A percentile compares a stretch with the other conserved stretches of the same genome.
Conservation (phyloP, 2,329 filamentous ascomycete genomes). For the Aspergillus sp. region DNA sequence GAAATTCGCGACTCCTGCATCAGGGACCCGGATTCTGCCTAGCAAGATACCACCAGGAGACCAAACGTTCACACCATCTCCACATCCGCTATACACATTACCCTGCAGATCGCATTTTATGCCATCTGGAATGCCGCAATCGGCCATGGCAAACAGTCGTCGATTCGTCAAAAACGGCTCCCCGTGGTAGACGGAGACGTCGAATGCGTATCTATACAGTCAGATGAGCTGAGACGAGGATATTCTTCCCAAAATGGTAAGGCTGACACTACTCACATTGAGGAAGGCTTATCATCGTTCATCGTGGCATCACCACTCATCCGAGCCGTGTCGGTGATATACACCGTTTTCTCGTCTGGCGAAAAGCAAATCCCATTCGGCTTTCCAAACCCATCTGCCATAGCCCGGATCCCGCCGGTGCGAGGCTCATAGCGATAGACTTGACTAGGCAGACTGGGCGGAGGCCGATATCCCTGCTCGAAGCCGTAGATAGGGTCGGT, state of each 20-base stretch:
- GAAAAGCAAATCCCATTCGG: constrained; percentile 41
- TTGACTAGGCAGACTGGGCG: constrained; percentile 30
- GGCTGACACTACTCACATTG: constrained; percentile 21
- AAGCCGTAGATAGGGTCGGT: constrained; percentile 36
- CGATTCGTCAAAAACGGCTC: constrained; percentile 45
- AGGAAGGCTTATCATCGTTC: constrained; percentile 13
- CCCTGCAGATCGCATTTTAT: constrained; percentile 50
- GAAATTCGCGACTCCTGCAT: constrained; percentile 46
- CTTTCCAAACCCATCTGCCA: constrained; percentile 34
- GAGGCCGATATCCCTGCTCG: constrained; percentile 27
- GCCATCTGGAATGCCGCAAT: constrained; percentile 42
- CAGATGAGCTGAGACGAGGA: too few species aligned
- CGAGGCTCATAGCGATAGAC: constrained; percentile 37
- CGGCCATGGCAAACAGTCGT: constrained; percentile 49
- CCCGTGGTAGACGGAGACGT: constrained; percentile 32
- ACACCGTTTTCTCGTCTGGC: constrained; percentile 33
- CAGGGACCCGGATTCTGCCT: constrained; percentile 51
- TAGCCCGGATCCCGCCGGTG: constrained; percentile 30
- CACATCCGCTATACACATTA: constrained; percentile 54
- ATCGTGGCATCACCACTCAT: constrained; percentile 16
- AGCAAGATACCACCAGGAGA: constrained; percentile 46
- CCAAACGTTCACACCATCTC: constrained; percentile 54
- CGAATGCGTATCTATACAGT: constrained; percentile 42
- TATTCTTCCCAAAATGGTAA: background rate
- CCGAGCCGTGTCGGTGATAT: constrained; percentile 38